Percentiles rank a stretch among this genome's conserved stretches.
These are phyloP conservation scores for Annulohypoxylon moriforme DNA, from an alignment of 495 filamentous ascomycete species.

Conservation along the genomic window DNA sequence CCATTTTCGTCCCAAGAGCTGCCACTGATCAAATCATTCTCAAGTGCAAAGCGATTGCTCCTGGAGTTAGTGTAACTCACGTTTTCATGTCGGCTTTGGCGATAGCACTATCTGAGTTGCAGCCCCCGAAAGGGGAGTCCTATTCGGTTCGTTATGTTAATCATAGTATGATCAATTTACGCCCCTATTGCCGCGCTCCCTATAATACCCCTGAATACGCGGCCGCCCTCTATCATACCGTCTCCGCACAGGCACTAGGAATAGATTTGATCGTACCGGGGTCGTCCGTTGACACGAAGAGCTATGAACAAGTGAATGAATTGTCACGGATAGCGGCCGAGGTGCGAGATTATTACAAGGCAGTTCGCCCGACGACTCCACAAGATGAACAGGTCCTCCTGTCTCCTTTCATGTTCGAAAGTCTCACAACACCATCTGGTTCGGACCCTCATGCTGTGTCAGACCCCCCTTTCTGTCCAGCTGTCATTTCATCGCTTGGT, in stretches of 20 bases:
- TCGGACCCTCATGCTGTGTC: conserved; percentile 28
- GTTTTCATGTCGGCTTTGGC: conserved; percentile 51
- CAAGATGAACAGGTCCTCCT: conserved; percentile 21
- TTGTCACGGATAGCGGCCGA: conserved; percentile 7
- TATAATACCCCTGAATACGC: conserved; percentile 46
- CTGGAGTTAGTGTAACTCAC: conserved; percentile 49
- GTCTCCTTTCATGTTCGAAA: conserved; percentile 29
- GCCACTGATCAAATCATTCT: conserved; percentile 33
- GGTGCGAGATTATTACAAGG: conserved; percentile 32
- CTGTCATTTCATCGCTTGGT: conserved; percentile 33
- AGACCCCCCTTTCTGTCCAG: conserved; percentile 29
- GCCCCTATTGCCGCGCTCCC: conserved; percentile 39
- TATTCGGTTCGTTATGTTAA: conserved; percentile 44
- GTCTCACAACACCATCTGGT: conserved; percentile 9
- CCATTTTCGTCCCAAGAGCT: conserved; percentile 20
- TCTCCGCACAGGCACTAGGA: conserved; percentile 35
- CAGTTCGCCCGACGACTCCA: conserved; percentile 19
- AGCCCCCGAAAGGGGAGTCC: conserved; percentile 20
- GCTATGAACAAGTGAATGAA: neutral
- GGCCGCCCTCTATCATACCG: conserved; percentile 49
- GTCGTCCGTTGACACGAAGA: neutral
- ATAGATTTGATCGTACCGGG: conserved; percentile 34
- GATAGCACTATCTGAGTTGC: conserved; percentile 40
- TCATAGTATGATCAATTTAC: conserved; percentile 51
- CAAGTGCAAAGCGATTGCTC: conserved; percentile 35